phyloP scores from a whole-genome alignment of 2,329 filamentous ascomycete genomes.

The Aspergillus candidus region DNA sequence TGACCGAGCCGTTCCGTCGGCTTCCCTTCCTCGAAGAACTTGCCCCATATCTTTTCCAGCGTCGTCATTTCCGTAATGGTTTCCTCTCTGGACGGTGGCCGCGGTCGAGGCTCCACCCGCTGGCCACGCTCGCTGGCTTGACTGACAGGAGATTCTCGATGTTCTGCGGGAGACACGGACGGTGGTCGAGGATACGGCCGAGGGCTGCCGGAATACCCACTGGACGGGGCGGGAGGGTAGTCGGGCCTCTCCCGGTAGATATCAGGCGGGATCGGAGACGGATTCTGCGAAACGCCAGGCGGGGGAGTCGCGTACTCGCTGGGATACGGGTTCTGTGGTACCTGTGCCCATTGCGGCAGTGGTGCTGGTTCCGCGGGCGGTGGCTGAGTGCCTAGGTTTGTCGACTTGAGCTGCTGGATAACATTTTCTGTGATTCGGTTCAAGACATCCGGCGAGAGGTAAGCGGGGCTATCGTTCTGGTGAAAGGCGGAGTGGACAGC shows the following conservation, averaged over 20 bases:
- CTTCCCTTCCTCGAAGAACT: constrained; percentile 62
- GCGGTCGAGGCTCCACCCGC: constrained; percentile 30
- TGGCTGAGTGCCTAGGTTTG: constrained; percentile 32
- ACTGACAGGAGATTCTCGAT: constrained; percentile 31
- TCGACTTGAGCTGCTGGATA: constrained; percentile 52
- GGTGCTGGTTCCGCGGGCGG: constrained; percentile 24
- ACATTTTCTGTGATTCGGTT: constrained; percentile 55
- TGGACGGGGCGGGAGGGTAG: constrained; percentile 16
- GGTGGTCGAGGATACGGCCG: constrained; percentile 18
- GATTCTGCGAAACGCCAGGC: constrained; percentile 12
- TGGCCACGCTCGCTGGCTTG: constrained; percentile 29
- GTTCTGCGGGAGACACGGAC: constrained; percentile 17
- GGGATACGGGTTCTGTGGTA: constrained; percentile 10
- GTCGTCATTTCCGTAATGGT: constrained; percentile 49
- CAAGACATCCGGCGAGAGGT: constrained; percentile 55
- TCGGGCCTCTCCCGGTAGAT: constrained; percentile 4
- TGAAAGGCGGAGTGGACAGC: constrained; percentile 53
- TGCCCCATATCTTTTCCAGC: constrained; percentile 69
- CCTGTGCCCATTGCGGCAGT: constrained; percentile 19
- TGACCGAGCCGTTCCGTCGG: constrained; percentile 64
- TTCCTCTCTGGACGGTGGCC: constrained; percentile 32
- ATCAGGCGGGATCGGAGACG: constrained; percentile 14
- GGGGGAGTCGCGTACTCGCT: constrained; percentile 17
- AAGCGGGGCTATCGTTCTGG: constrained; percentile 43
- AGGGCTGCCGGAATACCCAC: constrained; percentile 17